Evolutionary conservation across 2,329 filamentous ascomycete genomes (phyloP).

Genomic region (Penicillium sp.): DNA sequence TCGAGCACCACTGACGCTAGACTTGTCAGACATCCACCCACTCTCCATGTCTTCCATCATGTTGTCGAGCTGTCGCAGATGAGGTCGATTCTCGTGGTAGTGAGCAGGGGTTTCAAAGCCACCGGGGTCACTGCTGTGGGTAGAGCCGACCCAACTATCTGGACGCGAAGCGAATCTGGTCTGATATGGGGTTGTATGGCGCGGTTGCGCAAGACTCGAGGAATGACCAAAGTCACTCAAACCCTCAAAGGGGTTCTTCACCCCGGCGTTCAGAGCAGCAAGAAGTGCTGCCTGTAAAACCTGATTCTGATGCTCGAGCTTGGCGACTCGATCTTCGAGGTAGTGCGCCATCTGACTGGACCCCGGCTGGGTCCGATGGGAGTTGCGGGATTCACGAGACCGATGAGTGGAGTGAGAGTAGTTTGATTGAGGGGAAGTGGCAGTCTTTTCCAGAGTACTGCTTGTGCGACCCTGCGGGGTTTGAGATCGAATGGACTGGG

Average conservation of each 20-base stretch:
- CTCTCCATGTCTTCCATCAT: constrained; percentile 31
- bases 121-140: constrained; percentile 22
- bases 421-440: constrained; percentile 19
- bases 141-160: constrained; percentile 28
- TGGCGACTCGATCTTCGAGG: constrained; percentile 34
- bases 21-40: constrained; percentile 28
- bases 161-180: constrained; percentile 14
- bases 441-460: constrained; percentile 19
- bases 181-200: constrained; percentile 14
- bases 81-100: constrained; percentile 15
- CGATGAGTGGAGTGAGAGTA: constrained; percentile 19
- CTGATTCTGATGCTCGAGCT: constrained; percentile 39
- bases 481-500: constrained; percentile 12
- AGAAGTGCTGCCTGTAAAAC: constrained; percentile 39
- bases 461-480: constrained; percentile 21
- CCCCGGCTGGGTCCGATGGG: constrained; percentile 10
- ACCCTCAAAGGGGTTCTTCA: constrained; percentile 26
- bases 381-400: constrained; percentile 16
- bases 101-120: constrained; percentile 21
- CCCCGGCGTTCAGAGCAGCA: constrained; percentile 35
- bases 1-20: constrained; percentile 11
- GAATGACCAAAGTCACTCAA: constrained; percentile 20
- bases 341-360: constrained; percentile 16
- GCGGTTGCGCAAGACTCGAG: constrained; percentile 15
- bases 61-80: constrained; percentile 26